Conservation (phyloP, 83 land plant genomes). For the Picea abies region DNA sequence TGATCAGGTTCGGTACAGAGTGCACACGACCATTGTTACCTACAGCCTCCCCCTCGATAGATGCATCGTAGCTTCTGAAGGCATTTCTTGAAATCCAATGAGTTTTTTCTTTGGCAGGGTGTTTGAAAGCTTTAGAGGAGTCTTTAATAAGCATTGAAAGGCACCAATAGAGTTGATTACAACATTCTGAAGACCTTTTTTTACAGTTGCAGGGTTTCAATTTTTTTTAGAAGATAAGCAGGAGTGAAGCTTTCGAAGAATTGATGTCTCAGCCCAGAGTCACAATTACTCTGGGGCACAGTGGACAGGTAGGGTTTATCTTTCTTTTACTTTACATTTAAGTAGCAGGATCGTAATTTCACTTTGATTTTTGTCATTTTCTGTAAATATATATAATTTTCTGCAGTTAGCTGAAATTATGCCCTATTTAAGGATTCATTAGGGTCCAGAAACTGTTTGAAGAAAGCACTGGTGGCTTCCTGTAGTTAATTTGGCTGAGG, state of each 20-base stretch:
- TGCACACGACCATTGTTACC: no score
- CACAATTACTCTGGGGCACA: slow-evolving; percentile 56
- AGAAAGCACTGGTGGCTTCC: no score
- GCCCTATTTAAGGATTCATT: no score
- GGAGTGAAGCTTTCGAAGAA: background rate
- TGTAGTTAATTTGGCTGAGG: no score
- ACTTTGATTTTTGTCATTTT: background rate
- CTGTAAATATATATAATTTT: no score
- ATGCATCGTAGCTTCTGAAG: no score
- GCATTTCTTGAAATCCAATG: background rate
- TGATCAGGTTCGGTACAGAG: no score
- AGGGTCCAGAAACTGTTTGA: no score
- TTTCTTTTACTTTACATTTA: background rate
- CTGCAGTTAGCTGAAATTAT: background rate
- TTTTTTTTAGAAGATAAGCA: background rate
- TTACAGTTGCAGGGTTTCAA: background rate
- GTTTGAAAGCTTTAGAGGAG: background rate
- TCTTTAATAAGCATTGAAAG: background rate
- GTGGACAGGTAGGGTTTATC: slow-evolving; percentile 35
- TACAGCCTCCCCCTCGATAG: no score
- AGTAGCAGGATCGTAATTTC: background rate
- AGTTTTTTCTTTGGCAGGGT: background rate
- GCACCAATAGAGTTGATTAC: no score
- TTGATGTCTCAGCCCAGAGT: background rate
- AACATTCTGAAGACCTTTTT: background rate